Base-by-base conservation (phyloP, 176 grass and related monocot genomes). In the Carex littledalei region DNA sequence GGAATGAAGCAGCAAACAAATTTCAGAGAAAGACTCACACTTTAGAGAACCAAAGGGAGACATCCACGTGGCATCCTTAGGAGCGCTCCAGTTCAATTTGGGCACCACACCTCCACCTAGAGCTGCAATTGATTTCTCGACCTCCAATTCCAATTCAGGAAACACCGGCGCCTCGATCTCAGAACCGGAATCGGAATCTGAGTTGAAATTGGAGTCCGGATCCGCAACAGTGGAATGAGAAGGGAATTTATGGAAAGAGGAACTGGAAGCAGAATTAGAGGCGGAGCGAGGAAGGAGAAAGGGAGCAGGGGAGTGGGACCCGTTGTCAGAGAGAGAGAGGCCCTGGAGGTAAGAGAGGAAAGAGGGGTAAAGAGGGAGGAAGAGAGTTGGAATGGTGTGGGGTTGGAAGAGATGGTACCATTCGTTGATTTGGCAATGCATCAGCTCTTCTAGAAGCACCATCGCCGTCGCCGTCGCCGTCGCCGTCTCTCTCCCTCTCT, bases 81-180 rank as follows among this genome's bases (percentile, higher is more conserved):
- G 94, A 16, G 92, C 75, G 63, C 94, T 97, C 94, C 92, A 97
- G 77, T 97, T 97, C 60, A 97, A 67, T 87, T 94, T 94, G 68
- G 94, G 92, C 41, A 93, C 83, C 1, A 88, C 93, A 2, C 89
- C 86, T 47, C 93, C 93, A 5, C 93, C 93, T 1, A 98, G 91
- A 4, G 34, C 85, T 1, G 89, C 63, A 29, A 98, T 93, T 43
- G 88, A 87, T 41, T 84, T 87, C 67, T 98, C 91, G 6, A 98
- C 21, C 22, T 90, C 89, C 49, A 81, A 87, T 82, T 98, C 95
- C 3, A 98, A 84, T 11, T 95, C 92, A 9, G 95, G 91, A 82
- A 98, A 98, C 0, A 80, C 80, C 3, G 95, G 95, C 5, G 55
- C 81, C 2, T 75, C 29, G 58, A 80, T 53, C 9, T 69, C 89